These are phyloP conservation scores for Yamadazyma nakazawae DNA, from an alignment of 805 yeast species.

Conservation along the genomic window DNA sequence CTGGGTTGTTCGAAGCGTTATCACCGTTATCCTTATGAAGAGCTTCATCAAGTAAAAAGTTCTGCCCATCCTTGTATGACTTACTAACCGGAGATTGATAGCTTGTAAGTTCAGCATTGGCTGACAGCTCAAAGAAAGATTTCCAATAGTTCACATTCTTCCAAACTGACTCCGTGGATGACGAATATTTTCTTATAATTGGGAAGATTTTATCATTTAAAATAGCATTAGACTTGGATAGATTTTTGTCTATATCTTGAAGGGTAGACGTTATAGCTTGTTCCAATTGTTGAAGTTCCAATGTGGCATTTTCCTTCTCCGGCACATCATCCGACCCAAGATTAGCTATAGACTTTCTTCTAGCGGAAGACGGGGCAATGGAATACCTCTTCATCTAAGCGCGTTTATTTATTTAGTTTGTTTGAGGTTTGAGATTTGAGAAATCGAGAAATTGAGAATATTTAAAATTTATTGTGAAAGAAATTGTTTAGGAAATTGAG, in stretches of 20 bases:
- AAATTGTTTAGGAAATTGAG: not conserved
- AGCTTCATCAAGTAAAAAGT: constrained; percentile 18
- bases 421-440: not conserved
- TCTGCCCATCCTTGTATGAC: constrained; percentile 19
- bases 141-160: constrained; percentile 71
- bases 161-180: constrained; percentile 60
- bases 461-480: too few relatives aligned
- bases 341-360: constrained; percentile 22
- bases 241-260: constrained; percentile 75
- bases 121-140: constrained; percentile 71
- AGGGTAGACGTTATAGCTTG: constrained; percentile 74
- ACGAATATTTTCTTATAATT: constrained; percentile 56
- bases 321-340: not conserved
- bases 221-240: constrained; percentile 63
- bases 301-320: constrained; percentile 21
- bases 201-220: constrained; percentile 71
- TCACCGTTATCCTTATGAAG: not conserved
- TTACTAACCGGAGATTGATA: constrained; percentile 42
- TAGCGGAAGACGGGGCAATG: constrained; percentile 31
- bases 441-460: not conserved
- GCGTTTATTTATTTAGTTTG: not conserved
- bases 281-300: constrained; percentile 60
- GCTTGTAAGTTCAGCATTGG: constrained; percentile 58
- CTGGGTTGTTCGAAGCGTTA: not conserved
- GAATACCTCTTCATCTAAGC: constrained; percentile 31